phyloP scores from a whole-genome alignment of 2,329 filamentous ascomycete species.

The Cercospora zeina region DNA sequence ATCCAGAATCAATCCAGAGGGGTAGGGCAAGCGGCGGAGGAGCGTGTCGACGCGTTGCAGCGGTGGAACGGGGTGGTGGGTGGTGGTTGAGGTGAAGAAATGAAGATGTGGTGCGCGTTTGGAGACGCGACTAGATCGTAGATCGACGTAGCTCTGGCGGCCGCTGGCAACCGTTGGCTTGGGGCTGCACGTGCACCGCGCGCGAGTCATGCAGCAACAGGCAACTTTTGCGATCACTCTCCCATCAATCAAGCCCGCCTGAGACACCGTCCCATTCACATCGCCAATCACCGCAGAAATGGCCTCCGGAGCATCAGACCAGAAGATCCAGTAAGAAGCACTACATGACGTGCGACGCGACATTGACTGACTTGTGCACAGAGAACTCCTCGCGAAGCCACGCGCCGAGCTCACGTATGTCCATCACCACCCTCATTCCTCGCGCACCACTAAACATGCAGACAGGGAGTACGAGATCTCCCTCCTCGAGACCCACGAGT shows the following conservation, averaged over 20 bases:
- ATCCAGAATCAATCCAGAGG: not conserved
- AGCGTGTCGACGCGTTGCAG: slow-evolving; percentile 5
- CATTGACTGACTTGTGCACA: slow-evolving; percentile 33
- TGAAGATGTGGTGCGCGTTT: not conserved
- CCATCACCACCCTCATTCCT: slow-evolving; percentile 19
- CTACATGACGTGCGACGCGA: not conserved
- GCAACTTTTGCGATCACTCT: not conserved
- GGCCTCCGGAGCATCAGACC: slow-evolving; percentile 21
- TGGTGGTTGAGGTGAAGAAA: not conserved
- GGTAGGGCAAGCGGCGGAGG: not conserved
- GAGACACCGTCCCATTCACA: not conserved
- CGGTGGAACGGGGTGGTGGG: slow-evolving; percentile 10
- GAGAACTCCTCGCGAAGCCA: slow-evolving; percentile 82
- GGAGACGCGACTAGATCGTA: slow-evolving; percentile 5
- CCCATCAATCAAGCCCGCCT: not conserved
- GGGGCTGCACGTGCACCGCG: not conserved
- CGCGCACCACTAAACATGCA: slow-evolving; percentile 17
- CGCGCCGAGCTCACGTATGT: slow-evolving; percentile 88
- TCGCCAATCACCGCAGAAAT: not conserved
- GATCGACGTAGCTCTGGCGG: slow-evolving; percentile 3
- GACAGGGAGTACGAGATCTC: slow-evolving; percentile 85
- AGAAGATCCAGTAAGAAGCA: slow-evolving; percentile 21
- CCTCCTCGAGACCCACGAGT: slow-evolving; percentile 76
- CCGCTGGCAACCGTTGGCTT: not conserved
- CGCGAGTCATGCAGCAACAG: slow-evolving; percentile 5